Base-by-base conservation (phyloP, 148 eudicot genomes). In the Chenopodium album region DNA sequence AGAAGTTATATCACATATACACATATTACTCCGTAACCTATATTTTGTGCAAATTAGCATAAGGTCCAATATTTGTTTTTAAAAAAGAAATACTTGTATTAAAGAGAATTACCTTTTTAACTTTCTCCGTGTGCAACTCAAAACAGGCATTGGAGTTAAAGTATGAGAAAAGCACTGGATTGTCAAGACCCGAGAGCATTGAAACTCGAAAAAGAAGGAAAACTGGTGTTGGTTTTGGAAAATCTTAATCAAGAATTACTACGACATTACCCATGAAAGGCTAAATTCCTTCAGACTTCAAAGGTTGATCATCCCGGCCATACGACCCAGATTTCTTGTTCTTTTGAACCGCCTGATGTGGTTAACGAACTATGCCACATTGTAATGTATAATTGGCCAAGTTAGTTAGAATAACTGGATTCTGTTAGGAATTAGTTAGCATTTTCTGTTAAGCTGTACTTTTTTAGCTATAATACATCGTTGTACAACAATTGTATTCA, bases 131-230 rank as follows among this genome's bases (percentile, higher is more conserved):
- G 7, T 31, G 4, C 68, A 31, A 73, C 5, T 71, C 11, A 71
- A 23, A 64, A 66, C 92, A 95, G 99, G 91, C 88, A 31, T 76
- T 92, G 83, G 99, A 95, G 80, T 86, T 80, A 79, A 91, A 91
- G 81, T 94, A 89, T 13, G 97, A 95, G 85, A 89, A 89, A 78
- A 81, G 22, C 81, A 92, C 93, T 11, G 94, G 99, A 78, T 63
- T 83, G 20, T 91, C 90, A 34, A 91, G 92, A 79, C 98, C 98
- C 29, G 98, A 95, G 85, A 93, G 81, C 83, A 85, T 93, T 69
- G 94, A 86, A 59, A 78, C 85, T 22, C 87, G 90, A 70, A 86
- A 82, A 84, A 88, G 82, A 66, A 85, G 80, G 84, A 91, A 86
- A 64, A 86, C 88, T 26, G 93, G 90, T 79, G 90, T 87, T 48